These are phyloP conservation scores for Didymella pinodella DNA, from an alignment of 2,329 filamentous ascomycete genomes.

Conservation along the genomic window DNA sequence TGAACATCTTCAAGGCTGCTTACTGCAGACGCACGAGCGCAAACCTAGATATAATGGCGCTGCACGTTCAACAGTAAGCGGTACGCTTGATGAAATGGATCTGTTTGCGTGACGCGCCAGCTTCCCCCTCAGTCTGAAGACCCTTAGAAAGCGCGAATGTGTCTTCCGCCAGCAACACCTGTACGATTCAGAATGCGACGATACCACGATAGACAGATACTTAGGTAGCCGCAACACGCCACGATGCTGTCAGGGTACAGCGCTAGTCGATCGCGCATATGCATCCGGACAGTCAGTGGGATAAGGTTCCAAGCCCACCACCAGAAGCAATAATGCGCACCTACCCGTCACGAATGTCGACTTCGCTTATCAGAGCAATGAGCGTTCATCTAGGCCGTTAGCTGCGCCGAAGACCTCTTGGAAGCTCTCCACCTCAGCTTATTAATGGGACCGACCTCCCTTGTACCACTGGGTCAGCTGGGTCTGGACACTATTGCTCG, in stretches of 20 bases:
- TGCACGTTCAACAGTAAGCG: slow-evolving; percentile 3
- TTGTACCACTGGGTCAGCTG: slow-evolving; percentile 5
- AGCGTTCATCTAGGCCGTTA: neutral
- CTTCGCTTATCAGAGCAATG: neutral
- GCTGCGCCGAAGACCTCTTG: neutral
- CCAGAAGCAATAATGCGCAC: slow-evolving; percentile 2
- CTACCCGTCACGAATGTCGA: neutral
- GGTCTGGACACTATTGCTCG: slow-evolving; percentile 1
- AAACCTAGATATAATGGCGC: neutral
- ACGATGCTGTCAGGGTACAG: neutral
- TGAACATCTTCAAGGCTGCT: neutral
- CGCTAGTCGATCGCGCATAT: slow-evolving; percentile 3
- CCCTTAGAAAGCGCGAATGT: neutral
- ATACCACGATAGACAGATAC: neutral
- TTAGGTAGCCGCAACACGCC: neutral
- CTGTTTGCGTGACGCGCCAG: slow-evolving; percentile 1
- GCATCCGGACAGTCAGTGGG: neutral
- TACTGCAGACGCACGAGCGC: neutral
- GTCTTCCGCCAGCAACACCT: neutral
- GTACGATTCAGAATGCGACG: neutral
- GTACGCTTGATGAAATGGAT: neutral
- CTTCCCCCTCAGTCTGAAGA: neutral
- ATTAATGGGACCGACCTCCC: neutral
- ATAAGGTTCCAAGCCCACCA: slow-evolving; percentile 3
- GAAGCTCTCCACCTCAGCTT: neutral